Evolutionary conservation across 805 yeast genomes (phyloP).

Genomic region (Pichia membranifaciens): DNA sequence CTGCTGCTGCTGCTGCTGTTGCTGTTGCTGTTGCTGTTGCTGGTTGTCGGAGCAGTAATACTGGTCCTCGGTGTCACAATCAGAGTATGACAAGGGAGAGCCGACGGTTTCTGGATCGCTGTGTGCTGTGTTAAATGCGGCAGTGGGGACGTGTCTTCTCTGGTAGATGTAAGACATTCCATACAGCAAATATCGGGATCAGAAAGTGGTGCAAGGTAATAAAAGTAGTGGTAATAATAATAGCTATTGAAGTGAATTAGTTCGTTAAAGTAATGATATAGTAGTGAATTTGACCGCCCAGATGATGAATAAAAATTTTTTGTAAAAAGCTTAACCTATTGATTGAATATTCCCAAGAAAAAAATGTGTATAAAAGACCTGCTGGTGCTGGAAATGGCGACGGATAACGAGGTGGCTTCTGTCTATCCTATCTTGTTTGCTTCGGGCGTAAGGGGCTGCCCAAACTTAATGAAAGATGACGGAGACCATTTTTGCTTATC

Average conservation of each 20-base stretch:
- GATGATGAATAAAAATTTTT: too few relatives aligned
- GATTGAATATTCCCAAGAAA: too few relatives aligned
- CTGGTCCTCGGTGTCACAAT: neutral
- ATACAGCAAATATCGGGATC: neutral
- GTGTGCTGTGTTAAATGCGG: neutral
- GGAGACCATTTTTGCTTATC: neutral
- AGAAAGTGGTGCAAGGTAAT: neutral
- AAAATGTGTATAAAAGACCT: too few relatives aligned
- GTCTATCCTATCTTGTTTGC: too few relatives aligned
- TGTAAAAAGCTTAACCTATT: too few relatives aligned
- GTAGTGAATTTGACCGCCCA: too few relatives aligned
- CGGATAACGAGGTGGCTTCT: too few relatives aligned
- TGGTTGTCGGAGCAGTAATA: neutral
- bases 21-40: neutral
- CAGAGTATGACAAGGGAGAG: conserved; percentile 6
- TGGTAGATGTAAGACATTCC: conserved; percentile 1
- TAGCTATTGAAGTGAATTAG: too few relatives aligned
- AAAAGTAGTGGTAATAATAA: neutral
- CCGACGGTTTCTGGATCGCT: neutral
- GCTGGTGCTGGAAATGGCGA: too few relatives aligned
- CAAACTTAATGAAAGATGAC: neutral
- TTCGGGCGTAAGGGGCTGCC: too few relatives aligned
- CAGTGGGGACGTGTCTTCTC: neutral
- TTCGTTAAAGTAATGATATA: too few relatives aligned
- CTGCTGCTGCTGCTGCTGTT: neutral